phyloP scores from a whole-genome alignment of 352 stramenopile species.

The Phytophthora pseudosyringae region DNA sequence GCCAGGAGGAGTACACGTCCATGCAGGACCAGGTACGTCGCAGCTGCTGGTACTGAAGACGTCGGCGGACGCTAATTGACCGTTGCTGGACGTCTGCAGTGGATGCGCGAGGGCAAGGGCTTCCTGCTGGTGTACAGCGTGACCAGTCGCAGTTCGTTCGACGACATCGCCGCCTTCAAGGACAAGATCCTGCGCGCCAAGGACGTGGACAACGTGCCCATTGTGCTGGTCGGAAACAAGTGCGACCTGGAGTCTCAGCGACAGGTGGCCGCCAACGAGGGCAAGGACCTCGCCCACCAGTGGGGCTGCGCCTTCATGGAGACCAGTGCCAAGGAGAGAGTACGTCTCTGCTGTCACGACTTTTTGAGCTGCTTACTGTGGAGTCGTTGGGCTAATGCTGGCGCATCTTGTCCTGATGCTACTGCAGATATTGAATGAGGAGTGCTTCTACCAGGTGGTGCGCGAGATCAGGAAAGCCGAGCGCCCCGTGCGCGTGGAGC shows the following conservation, averaged over 20 bases:
- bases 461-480: constrained; percentile 87
- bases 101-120: constrained; percentile 93
- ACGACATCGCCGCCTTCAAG: constrained; percentile 90
- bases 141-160: constrained; percentile 90
- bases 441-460: constrained; percentile 91
- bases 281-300: constrained; percentile 67
- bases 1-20: constrained; percentile 93
- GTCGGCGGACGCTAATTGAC: neutral
- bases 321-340: constrained; percentile 89
- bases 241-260: constrained; percentile 82
- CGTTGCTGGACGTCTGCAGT: constrained; percentile 44
- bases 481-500: constrained; percentile 56
- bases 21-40: constrained; percentile 87
- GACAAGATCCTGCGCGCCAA: constrained; percentile 92
- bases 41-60: neutral
- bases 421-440: constrained; percentile 85
- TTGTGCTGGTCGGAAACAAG: constrained; percentile 92
- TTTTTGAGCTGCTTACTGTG: neutral
- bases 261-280: constrained; percentile 71
- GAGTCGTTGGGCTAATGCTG: constrained; percentile 5
- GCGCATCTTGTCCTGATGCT: constrained; percentile 1
- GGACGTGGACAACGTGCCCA: constrained; percentile 87
- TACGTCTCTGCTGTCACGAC: constrained; percentile 27
- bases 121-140: constrained; percentile 92
- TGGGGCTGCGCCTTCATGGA: constrained; percentile 91